These are phyloP conservation scores for Ustilago crameri DNA, from an alignment of 1,284 basidiomycete species.

Conservation along the genomic window DNA sequence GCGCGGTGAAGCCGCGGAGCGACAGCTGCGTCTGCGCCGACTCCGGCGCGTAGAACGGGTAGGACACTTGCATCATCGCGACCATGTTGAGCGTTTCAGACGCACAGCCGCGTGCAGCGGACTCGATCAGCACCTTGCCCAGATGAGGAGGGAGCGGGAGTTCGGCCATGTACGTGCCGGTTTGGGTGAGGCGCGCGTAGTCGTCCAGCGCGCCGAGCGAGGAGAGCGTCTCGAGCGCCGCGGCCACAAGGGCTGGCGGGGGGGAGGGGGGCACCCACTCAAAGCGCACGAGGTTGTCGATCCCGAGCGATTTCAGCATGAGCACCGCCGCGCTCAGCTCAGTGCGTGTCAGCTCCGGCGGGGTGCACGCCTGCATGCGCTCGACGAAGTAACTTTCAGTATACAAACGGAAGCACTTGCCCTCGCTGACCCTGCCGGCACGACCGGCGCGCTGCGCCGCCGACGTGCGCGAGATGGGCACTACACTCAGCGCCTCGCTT, in stretches of 20 bases:
- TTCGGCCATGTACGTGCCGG: conserved; percentile 73
- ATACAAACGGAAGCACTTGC: conserved; percentile 93
- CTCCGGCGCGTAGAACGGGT: conserved; percentile 53
- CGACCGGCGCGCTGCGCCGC: conserved; percentile 69
- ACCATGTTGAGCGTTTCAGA: conserved; percentile 94
- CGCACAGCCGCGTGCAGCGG: conserved; percentile 74
- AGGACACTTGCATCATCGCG: conserved; percentile 81
- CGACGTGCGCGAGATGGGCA: conserved; percentile 68
- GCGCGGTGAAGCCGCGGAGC: conserved; percentile 91
- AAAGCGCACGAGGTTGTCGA: conserved; percentile 84
- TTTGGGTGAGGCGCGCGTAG: conserved; percentile 70
- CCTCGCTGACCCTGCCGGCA: conserved; percentile 74
- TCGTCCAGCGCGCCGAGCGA: conserved; percentile 71
- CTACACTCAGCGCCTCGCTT: conserved; percentile 65
- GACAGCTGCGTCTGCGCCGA: conserved; percentile 88
- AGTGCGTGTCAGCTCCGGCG: conserved; percentile 87
- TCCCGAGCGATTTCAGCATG: conserved; percentile 89
- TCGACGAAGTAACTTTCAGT: conserved; percentile 74
- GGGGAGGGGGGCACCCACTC: conserved; percentile 87
- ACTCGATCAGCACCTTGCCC: conserved; percentile 70
- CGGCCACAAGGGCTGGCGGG: conserved; percentile 83
- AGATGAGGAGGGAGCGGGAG: conserved; percentile 73
- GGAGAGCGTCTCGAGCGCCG: conserved; percentile 78
- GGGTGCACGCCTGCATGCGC: conserved; percentile 75
- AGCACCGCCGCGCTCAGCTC: conserved; percentile 89